These are phyloP conservation scores for Trichoderma sp. DNA, from an alignment of 2,329 filamentous ascomycete species.

Conservation along the genomic window DNA sequence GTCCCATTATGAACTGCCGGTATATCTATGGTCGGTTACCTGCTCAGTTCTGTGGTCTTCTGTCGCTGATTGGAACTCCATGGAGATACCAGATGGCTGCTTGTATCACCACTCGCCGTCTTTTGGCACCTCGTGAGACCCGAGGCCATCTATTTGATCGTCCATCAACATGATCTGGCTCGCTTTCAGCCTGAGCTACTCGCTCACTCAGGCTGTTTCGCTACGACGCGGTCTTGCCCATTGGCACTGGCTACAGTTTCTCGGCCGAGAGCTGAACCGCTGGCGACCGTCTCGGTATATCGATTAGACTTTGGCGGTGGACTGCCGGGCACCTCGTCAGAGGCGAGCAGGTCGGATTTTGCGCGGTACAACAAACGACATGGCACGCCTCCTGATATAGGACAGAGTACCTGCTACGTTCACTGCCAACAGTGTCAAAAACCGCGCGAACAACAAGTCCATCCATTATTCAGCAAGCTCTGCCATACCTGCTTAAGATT, in stretches of 20 bases:
- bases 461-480: slow-evolving; percentile 52
- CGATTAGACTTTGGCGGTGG: no score
- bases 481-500: slow-evolving; percentile 52
- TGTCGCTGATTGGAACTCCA: slow-evolving; percentile 32
- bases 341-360: slow-evolving; percentile 49
- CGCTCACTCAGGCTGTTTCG: neutral
- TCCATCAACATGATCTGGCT: slow-evolving; percentile 34
- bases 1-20: slow-evolving; percentile 34
- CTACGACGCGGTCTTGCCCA: neutral
- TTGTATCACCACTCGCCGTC: neutral
- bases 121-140: slow-evolving; percentile 30
- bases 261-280: no score
- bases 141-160: slow-evolving; percentile 33
- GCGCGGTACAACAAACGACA: slow-evolving; percentile 35
- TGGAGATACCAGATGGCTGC: slow-evolving; percentile 1
- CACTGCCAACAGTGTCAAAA: slow-evolving; percentile 44
- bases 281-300: no score
- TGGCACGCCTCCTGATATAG: slow-evolving; percentile 16
- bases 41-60: slow-evolving; percentile 31
- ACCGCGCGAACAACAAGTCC: slow-evolving; percentile 63
- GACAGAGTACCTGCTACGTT: neutral
- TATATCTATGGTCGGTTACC: slow-evolving; percentile 32
- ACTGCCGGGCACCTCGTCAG: slow-evolving; percentile 59
- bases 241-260: no score
- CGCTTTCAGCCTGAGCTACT: slow-evolving; percentile 29